Base-by-base conservation (phyloP, 2,329 filamentous ascomycete genomes). In the Aspergillus tamarii region DNA sequence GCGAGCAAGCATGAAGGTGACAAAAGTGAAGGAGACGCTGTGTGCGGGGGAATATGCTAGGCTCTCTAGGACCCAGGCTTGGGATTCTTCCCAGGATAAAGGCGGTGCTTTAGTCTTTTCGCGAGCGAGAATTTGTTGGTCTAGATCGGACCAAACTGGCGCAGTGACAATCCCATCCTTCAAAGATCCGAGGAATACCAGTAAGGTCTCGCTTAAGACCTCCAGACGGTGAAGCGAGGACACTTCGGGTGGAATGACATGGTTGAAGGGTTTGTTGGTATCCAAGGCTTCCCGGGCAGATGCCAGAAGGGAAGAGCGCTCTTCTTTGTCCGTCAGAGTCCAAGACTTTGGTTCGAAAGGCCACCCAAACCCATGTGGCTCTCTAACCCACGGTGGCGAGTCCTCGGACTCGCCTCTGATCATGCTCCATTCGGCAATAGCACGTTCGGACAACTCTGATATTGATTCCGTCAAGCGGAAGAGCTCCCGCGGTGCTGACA, bases 381-480 rank as follows among this genome's bases (percentile, higher is more conserved):
- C 79, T 34, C 74, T 77, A 53, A 79, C 77, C 87, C 88, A 90
- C 0, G 85, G 81, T 4, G 70, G 69, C n/a, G 68, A 66, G 39
- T 77, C 73, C 41, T 74, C 72, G 9, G 66, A 66, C 41, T 79
- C 77, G 45, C 75, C 72, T 59, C 81, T 80, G 32, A 81, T 84
- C 87, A 89, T 89, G 54, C 82, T 83, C 86, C 86, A 89, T 68
- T 89, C 87, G 10, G 87, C 87, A 30, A 88, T 77, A 12, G 85
- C 83, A 39, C 87, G 83, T 68, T 87, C 85, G 32, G 81, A 81
- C 69, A 88, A 74, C 69, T 85, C 83, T 72, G 88, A 86, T 76
- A 97, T 85, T 12, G 89, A 87, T 76, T 97, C 92, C 6, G 93
- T 97, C 72, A 99, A 86, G 74, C 90, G 89, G 79, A 97, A 96